Evolutionary conservation across 768 basidiomycete species (phyloP).

Genomic region (Baorangia bicolor): DNA sequence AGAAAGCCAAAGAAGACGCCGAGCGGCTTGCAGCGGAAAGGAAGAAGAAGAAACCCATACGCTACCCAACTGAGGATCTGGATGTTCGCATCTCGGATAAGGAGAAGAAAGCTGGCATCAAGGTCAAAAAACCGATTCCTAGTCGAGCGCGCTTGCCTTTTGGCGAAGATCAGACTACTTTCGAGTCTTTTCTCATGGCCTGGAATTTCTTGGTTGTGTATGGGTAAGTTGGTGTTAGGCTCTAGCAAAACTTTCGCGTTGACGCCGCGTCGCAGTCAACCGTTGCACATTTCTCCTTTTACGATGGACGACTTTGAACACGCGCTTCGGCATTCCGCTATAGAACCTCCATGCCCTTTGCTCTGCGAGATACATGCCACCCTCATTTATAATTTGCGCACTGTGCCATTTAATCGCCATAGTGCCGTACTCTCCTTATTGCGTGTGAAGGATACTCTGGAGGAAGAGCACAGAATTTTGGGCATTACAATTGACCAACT

Average conservation of each 20-base stretch:
- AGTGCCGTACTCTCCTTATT: constrained; percentile 70
- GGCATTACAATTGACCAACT: constrained; percentile 66
- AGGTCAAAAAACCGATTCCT: constrained; percentile 62
- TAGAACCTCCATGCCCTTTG: constrained; percentile 70
- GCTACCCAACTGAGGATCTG: constrained; percentile 92
- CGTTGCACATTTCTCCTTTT: constrained; percentile 83
- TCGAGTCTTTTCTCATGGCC: constrained; percentile 84
- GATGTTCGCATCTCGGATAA: constrained; percentile 78
- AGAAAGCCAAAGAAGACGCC: constrained; percentile 65
- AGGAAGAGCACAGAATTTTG: constrained; percentile 44
- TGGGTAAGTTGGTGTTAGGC: constrained; percentile 57
- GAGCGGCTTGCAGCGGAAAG: constrained; percentile 72
- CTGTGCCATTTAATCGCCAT: constrained; percentile 73
- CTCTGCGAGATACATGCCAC: constrained; percentile 87
- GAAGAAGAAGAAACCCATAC: constrained; percentile 86
- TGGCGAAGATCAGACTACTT: constrained; percentile 57
- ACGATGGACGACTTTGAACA: constrained; percentile 92
- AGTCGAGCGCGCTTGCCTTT: constrained; percentile 67
- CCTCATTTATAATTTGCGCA: constrained; percentile 87
- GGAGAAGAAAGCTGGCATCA: constrained; percentile 79
- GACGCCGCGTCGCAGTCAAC: constrained; percentile 53
- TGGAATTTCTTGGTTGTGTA: constrained; percentile 96
- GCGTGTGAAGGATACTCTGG: constrained; percentile 37
- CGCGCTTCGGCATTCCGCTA: constrained; percentile 72
- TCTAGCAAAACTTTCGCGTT: not conserved